A percentile compares a stretch with the other conserved stretches of the same genome.
These are phyloP conservation scores for Macadamia integrifolia DNA, from an alignment of 164 flowering plant species.

Conservation along the genomic window DNA sequence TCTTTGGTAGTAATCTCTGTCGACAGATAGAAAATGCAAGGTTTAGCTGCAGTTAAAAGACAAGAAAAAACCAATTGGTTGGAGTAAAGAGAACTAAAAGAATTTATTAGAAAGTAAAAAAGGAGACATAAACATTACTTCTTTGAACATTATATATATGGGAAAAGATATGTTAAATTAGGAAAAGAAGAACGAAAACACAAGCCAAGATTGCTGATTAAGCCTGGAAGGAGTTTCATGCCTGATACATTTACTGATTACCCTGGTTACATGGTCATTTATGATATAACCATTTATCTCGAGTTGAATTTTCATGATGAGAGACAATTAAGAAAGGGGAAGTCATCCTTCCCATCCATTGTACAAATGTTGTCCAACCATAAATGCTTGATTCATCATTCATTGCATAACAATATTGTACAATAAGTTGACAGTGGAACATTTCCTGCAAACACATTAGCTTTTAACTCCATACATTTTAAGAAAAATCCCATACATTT, in stretches of 20 bases:
- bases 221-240: no score
- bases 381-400: no score
- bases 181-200: not conserved
- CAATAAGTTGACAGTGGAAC: not conserved
- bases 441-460: not conserved
- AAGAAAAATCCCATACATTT: not conserved
- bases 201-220: no score
- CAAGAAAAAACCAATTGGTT: not conserved
- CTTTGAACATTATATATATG: not conserved
- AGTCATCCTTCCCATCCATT: no score
- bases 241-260: not conserved
- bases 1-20: constrained; percentile 48
- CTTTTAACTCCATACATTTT: not conserved
- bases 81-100: not conserved
- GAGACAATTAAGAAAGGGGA: not conserved
- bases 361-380: no score
- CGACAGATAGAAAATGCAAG: constrained; percentile 3
- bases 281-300: not conserved
- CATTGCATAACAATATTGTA: no score
- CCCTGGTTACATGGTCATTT: not conserved
- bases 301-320: not conserved
- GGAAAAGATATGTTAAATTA: not conserved
- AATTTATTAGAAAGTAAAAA: no score
- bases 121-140: not conserved
- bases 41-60: not conserved